These are phyloP conservation scores for Tremella mesenterica DNA, from an alignment of 768 basidiomycete species.

Conservation along the genomic window DNA sequence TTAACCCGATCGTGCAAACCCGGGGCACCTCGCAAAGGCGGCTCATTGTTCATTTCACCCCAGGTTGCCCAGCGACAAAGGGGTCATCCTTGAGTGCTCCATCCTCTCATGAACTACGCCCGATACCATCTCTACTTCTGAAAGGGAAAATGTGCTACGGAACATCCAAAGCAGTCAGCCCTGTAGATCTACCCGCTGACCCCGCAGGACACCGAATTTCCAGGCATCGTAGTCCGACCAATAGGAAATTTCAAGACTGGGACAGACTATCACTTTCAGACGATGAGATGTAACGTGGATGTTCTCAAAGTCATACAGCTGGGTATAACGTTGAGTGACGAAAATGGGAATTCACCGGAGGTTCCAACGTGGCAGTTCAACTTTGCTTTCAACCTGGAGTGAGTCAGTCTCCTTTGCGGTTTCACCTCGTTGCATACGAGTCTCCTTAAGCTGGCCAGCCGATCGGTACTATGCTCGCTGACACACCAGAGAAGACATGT, in stretches of 20 bases:
- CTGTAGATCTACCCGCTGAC: not conserved
- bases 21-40: too few relatives aligned
- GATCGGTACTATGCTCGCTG: not conserved
- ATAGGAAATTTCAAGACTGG: conserved; percentile 94
- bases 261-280: conserved; percentile 98
- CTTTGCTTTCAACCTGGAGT: conserved; percentile 86
- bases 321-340: conserved; percentile 87
- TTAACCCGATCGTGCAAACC: too few relatives aligned
- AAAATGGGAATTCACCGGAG: conserved; percentile 85
- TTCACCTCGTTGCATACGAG: not conserved
- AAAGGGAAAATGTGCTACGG: not conserved
- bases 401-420: conserved; percentile 37
- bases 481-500: conserved; percentile 99
- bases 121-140: too few relatives aligned
- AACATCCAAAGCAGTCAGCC: too few relatives aligned
- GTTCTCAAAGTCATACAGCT: conserved; percentile 95
- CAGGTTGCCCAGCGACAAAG: not conserved
- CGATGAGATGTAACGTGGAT: conserved; percentile 99
- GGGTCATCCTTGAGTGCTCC: not conserved
- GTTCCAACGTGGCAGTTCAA: conserved; percentile 99
- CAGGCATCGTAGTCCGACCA: conserved; percentile 93
- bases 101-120: too few relatives aligned
- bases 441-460: not conserved
- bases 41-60: too few relatives aligned
- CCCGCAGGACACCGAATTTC: conserved; percentile 90